phyloP scores from a whole-genome alignment of 176 grass and related monocot genomes.

The Hyparrhenia diplandra region DNA sequence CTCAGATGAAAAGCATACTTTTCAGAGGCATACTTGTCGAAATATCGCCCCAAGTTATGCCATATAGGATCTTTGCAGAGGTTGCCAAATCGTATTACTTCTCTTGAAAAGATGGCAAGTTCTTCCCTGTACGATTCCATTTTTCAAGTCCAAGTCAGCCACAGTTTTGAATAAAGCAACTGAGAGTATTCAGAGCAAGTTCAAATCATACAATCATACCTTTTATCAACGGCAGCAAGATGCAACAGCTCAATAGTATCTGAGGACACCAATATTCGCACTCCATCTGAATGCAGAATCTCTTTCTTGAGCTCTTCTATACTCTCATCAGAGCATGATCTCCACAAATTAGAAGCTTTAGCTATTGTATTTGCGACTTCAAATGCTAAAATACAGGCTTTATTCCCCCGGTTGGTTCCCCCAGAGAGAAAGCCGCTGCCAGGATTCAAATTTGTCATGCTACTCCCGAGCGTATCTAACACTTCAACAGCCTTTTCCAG shows the following conservation, averaged over 20 bases:
- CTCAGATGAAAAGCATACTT: constrained; percentile 24
- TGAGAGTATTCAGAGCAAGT: not conserved
- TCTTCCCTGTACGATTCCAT: constrained; percentile 75
- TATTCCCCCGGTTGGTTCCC: constrained; percentile 55
- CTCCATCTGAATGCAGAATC: constrained; percentile 78
- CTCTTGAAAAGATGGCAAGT: constrained; percentile 69
- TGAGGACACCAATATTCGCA: constrained; percentile 61
- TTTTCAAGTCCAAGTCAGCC: constrained; percentile 10
- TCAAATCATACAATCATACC: constrained; percentile 41
- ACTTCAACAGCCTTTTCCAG: constrained; percentile 85
- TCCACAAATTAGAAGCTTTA: constrained; percentile 71
- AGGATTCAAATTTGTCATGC: constrained; percentile 79
- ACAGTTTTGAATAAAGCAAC: not conserved
- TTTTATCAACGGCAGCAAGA: constrained; percentile 86
- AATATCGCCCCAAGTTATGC: constrained; percentile 93
- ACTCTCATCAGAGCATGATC: constrained; percentile 73
- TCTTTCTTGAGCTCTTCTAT: constrained; percentile 75
- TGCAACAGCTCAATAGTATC: constrained; percentile 57
- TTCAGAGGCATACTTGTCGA: constrained; percentile 66
- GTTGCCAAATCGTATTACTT: constrained; percentile 92
- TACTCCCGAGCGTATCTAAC: constrained; percentile 83
- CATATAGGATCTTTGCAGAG: constrained; percentile 92
- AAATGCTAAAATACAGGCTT: constrained; percentile 76
- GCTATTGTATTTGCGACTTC: constrained; percentile 96
- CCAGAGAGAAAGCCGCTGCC: constrained; percentile 80